phyloP scores from a whole-genome alignment of 768 basidiomycete species.

The Galerina sulciceps region DNA sequence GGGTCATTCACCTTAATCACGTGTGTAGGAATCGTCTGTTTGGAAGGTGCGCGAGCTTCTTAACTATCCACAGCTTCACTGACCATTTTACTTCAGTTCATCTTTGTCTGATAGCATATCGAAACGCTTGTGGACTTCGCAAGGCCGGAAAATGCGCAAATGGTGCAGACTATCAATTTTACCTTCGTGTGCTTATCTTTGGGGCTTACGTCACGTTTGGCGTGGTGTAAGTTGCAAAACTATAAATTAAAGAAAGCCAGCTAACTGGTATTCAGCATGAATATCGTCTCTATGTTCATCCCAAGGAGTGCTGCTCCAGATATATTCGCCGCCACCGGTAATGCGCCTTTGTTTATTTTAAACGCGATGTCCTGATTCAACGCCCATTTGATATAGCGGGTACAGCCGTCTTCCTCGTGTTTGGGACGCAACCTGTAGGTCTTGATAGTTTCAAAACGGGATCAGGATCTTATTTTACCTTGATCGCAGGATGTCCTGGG shows the following conservation, averaged over 20 bases:
- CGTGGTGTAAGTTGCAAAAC: slow-evolving; percentile 28
- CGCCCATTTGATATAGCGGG: slow-evolving; percentile 28
- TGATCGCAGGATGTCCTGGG: slow-evolving; percentile 32
- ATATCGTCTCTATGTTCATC: slow-evolving; percentile 30
- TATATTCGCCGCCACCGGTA: slow-evolving; percentile 39
- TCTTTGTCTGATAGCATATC: slow-evolving; percentile 30
- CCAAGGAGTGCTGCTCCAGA: slow-evolving; percentile 26
- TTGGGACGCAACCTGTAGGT: slow-evolving; percentile 39
- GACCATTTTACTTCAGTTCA: slow-evolving; percentile 22
- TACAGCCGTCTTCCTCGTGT: slow-evolving; percentile 38
- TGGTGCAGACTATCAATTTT: slow-evolving; percentile 28
- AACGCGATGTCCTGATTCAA: neutral
- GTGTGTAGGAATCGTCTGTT: slow-evolving; percentile 29
- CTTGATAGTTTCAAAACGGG: neutral
- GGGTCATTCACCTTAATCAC: slow-evolving; percentile 28
- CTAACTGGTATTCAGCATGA: slow-evolving; percentile 24
- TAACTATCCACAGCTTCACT: neutral
- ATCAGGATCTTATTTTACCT: neutral
- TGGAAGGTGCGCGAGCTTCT: slow-evolving; percentile 27
- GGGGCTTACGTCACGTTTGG: slow-evolving; percentile 36
- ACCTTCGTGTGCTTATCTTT: slow-evolving; percentile 37
- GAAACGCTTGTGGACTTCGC: slow-evolving; percentile 34
- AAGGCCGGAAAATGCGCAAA: slow-evolving; percentile 28
- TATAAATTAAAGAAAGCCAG: neutral
- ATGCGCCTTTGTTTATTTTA: neutral